Conservation (phyloP, 768 basidiomycete species). For the Trametes maxima region DNA sequence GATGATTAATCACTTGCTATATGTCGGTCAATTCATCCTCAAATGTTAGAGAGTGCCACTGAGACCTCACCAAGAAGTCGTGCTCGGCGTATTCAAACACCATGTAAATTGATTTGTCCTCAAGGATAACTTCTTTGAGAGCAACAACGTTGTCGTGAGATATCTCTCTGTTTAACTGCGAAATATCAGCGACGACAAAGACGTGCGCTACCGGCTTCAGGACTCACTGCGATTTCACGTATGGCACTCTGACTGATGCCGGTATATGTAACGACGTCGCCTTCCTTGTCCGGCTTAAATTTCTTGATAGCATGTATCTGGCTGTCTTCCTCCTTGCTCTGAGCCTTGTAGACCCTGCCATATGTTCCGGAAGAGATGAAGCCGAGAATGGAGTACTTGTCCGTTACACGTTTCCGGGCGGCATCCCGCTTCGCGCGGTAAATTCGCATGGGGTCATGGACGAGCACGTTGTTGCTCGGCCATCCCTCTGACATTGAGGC, state of each 20-base stretch:
- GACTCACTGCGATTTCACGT: slow-evolving; percentile 89
- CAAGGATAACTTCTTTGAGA: slow-evolving; percentile 91
- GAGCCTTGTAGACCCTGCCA: slow-evolving; percentile 96
- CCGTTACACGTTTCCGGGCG: slow-evolving; percentile 65
- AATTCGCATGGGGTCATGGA: slow-evolving; percentile 78
- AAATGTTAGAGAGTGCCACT: not conserved
- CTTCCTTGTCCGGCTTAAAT: slow-evolving; percentile 99
- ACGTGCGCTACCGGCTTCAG: not conserved
- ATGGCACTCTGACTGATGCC: slow-evolving; percentile 98
- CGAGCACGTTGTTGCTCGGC: slow-evolving; percentile 37
- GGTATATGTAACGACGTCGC: slow-evolving; percentile 92
- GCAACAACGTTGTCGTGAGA: slow-evolving; percentile 90
- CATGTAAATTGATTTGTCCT: slow-evolving; percentile 99
- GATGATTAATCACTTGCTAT: slow-evolving; percentile 99
- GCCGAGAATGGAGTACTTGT: slow-evolving; percentile 90
- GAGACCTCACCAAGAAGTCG: slow-evolving; percentile 82
- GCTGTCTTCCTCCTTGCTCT: slow-evolving; percentile 68
- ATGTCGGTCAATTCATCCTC: not conserved
- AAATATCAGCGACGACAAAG: not conserved
- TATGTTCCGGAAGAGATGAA: slow-evolving; percentile 99
- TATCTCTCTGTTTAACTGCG: slow-evolving; percentile 85
- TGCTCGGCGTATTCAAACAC: slow-evolving; percentile 99
- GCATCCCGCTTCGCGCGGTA: slow-evolving; percentile 82
- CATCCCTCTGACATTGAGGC: slow-evolving; percentile 31
- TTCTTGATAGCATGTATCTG: slow-evolving; percentile 96